Evolutionary conservation across 163 green algal species (phyloP).

Genomic region (Coccomyxa subellipsoidea): DNA sequence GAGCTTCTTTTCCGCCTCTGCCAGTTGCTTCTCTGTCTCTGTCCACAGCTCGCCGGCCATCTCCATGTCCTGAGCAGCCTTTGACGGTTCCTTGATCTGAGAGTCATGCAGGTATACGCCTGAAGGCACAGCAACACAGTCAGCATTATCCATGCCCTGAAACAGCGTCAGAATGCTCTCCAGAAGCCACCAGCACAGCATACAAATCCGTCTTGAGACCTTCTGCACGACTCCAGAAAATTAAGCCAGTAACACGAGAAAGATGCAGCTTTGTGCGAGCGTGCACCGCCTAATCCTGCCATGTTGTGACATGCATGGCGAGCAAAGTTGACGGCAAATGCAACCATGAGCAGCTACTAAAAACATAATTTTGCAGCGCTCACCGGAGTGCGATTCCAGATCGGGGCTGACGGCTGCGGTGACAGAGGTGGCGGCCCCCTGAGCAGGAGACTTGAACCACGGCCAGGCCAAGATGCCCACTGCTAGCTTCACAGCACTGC

Average conservation of each 20-base stretch:
- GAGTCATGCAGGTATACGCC: neutral
- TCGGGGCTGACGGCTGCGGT: slow-evolving; percentile 8
- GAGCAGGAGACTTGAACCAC: neutral
- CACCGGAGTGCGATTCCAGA: neutral
- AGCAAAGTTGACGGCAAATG: too few relatives aligned
- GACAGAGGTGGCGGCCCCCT: neutral
- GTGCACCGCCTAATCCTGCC: too few relatives aligned
- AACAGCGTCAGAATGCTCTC: too few relatives aligned
- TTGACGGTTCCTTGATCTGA: neutral
- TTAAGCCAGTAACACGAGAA: too few relatives aligned
- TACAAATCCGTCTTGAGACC: too few relatives aligned
- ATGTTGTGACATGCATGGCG: too few relatives aligned
- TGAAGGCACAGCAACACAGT: neutral
- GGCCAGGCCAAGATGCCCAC: neutral
- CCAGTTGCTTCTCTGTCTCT: neutral
- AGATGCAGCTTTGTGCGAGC: too few relatives aligned
- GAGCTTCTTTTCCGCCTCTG: neutral
- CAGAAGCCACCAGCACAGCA: too few relatives aligned
- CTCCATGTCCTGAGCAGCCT: neutral
- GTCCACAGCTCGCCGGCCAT: neutral
- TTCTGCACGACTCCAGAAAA: too few relatives aligned
- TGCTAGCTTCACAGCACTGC: neutral
- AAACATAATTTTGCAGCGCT: too few relatives aligned
- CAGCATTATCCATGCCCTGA: too few relatives aligned
- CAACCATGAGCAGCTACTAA: neutral